Base-by-base conservation (phyloP, 2,329 filamentous ascomycete species). In the Cordyceps militaris region DNA sequence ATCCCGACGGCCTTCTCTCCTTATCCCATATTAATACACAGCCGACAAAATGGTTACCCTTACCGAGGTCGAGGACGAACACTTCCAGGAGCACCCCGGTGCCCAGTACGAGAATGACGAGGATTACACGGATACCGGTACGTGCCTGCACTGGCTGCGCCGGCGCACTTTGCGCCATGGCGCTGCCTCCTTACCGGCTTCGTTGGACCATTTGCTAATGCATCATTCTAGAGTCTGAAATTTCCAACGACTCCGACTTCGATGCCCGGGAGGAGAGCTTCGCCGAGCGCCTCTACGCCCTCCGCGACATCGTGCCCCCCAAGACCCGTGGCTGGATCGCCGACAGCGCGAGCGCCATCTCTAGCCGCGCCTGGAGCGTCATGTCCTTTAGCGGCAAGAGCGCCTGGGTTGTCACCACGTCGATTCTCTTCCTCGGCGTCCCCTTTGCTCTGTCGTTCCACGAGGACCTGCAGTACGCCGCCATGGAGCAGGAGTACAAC, bases 401-500 rank as follows among this genome's bases (percentile, higher is more conserved):
- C 57, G 79, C 96, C 65, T 99, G 91, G 91, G 86, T 97, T 57
- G 78, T 99, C 59, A 91, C 87, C 74, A 96, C 92, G 63, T 92
- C 88, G 61, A 91, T 90, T 60, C 82, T 99, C 69, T 79, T 99
- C 70, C 77, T 97, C 63, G 92, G 91, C 66, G 91, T 97, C 53
- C 94, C 94, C 57, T 97, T 91, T 80, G 92, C 91, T 59, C 79
- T 99, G 65, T 93, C 91, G 59, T 93, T 91, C 71, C 86, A 88
- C 63, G 94, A 99, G 80, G 94, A 99, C 79, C 91, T 97, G 81
- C 90, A 96, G 79, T 85, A 96, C 72, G 81, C 93, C 63, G 93
- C 96, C 79, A 95, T 97, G 91, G 94, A 99, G 84, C 86, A 91
- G 74, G 93, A 97, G 79, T 91, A 92, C 83, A 86, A 88, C 74